Base-by-base conservation (phyloP, 768 basidiomycete genomes). In the Rhodocollybia butyracea region DNA sequence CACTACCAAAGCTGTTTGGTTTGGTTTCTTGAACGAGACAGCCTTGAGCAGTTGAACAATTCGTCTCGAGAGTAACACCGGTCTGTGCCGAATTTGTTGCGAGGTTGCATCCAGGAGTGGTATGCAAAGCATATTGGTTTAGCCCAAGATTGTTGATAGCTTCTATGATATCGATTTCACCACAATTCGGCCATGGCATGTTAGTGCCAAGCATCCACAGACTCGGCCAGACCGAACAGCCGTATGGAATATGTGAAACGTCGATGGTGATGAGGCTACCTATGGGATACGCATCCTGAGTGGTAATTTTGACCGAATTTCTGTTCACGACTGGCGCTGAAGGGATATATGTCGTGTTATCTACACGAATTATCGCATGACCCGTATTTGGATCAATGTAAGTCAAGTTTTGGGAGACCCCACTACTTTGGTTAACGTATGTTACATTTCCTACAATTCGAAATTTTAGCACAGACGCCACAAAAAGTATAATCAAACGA, bases 281-380 rank as follows among this genome's bases (percentile, higher is more conserved):
- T 19, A 72, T 57, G 22, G 63, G 68, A 56, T 80, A 79, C 5
- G 68, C 55, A 40, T 72, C 72, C 51, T 72, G 68, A 22, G 71
- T 71, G 17, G 75, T 77, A 32, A 83, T 75, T 41, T 76, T 67
- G 51, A 80, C 68, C 15, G 88, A 74, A 60, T 85, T 81, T 39
- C 89, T 73, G 58, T 82, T 77, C 19, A 72, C 64, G 15, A 69
- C 54, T n/a, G 60, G 57, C 10, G 77, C 76, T 24, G 63, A 59
- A 2, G 75, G 61, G 2, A 88, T 78, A 54, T 75, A 72, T 6
- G 80, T 82, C 1, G 72, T 73, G 59, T 90, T 87, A 71, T 91
- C 90, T 3, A 92, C 91, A 60, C 77, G 81, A 46, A 93, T 74
- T 57, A 93, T 80, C 5, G 81, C 84, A 55, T 83, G 78, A 5